phyloP scores from a whole-genome alignment of 176 grass and related monocot genomes.

The Raddia distichophylla region DNA sequence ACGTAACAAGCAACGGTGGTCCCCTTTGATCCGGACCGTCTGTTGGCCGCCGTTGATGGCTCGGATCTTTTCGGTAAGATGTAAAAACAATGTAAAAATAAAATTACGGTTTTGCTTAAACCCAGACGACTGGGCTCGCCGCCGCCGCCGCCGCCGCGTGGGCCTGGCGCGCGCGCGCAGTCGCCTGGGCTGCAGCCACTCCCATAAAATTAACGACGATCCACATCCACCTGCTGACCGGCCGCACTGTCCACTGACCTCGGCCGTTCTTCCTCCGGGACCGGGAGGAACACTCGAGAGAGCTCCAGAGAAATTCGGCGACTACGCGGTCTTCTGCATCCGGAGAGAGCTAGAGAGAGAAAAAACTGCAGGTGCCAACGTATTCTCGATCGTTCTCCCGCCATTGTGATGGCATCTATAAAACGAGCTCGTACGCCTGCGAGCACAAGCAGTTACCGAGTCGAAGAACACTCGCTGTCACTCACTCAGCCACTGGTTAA shows the following conservation, averaged over 20 bases:
- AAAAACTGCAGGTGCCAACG: background rate
- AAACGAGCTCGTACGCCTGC: background rate
- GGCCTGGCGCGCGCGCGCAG: too few relatives aligned
- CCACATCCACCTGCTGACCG: too few relatives aligned
- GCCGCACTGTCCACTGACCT: background rate
- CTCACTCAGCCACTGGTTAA: background rate
- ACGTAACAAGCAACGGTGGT: too few relatives aligned
- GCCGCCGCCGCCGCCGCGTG: too few relatives aligned
- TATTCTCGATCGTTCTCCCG: conserved; percentile 28
- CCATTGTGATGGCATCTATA: conserved; percentile 4
- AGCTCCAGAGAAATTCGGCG: background rate
- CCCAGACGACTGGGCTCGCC: too few relatives aligned
- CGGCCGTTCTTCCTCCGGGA: background rate
- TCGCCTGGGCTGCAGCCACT: too few relatives aligned
- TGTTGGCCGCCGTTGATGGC: background rate
- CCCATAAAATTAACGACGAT: too few relatives aligned
- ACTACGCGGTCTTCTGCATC: background rate
- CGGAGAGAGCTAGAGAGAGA: conserved; percentile 18
- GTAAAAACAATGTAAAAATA: too few relatives aligned
- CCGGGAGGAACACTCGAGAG: background rate
- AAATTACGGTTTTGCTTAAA: too few relatives aligned
- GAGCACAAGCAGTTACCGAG: background rate
- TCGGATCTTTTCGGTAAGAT: background rate
- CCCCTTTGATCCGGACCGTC: too few relatives aligned
- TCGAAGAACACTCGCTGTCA: too few relatives aligned